Evolutionary conservation across 2,329 filamentous ascomycete species (phyloP).

Genomic region (Penicillium vulpinum): DNA sequence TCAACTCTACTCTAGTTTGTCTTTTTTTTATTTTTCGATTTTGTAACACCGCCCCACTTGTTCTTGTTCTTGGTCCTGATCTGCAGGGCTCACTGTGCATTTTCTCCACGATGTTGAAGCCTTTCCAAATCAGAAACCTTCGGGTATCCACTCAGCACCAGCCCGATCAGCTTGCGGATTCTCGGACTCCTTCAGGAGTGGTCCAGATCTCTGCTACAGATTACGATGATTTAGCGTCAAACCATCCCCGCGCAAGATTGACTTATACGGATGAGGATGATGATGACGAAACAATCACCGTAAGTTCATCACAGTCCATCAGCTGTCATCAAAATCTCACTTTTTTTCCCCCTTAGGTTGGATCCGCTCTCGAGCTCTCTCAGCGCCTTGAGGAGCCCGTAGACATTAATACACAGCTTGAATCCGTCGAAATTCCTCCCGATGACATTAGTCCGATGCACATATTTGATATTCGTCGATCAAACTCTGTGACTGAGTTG

Average conservation of each 20-base stretch:
- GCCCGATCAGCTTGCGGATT: not conserved
- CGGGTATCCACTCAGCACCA: conserved; percentile 17
- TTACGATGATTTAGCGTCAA: conserved; percentile 46
- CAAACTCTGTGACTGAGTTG: conserved; percentile 40
- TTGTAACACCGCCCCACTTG: conserved; percentile 14
- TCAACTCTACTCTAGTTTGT: conserved; percentile 7
- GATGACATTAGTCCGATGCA: conserved; percentile 39
- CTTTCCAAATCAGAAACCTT: conserved; percentile 44
- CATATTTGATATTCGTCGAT: conserved; percentile 48
- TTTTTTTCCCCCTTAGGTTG: conserved; percentile 39
- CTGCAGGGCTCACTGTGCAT: conserved; percentile 2
- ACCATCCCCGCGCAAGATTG: conserved; percentile 44
- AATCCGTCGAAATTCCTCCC: conserved; percentile 11
- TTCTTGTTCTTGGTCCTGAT: not conserved
- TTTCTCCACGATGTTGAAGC: conserved; percentile 38
- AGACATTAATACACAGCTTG: conserved; percentile 11
- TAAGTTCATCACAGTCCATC: conserved; percentile 23
- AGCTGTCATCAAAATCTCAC: conserved; percentile 13
- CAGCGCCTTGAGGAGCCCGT: conserved; percentile 48
- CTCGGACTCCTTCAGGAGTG: conserved; percentile 28
- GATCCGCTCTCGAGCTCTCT: conserved; percentile 48
- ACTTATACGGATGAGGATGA: conserved; percentile 51
- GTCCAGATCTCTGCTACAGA: conserved; percentile 44
- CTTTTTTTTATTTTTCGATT: not conserved
- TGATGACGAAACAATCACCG: conserved; percentile 50